Percentiles rank a stretch among this genome's conserved stretches.
Evolutionary conservation across 805 yeast species (phyloP).

Genomic region (Candida ulmi): DNA sequence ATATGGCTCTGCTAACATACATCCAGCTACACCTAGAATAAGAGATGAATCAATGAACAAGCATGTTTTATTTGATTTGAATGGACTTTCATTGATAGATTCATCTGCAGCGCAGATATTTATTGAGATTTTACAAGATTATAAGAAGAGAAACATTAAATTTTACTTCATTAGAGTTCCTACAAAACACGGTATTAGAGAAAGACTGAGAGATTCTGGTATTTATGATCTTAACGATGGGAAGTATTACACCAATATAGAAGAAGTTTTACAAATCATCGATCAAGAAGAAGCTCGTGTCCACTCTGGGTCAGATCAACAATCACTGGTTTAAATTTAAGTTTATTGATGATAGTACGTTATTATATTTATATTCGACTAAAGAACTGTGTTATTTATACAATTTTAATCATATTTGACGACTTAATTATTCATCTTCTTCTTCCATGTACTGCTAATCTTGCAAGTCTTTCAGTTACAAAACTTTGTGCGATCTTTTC

Average conservation of each 20-base stretch:
- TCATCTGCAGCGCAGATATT: constrained; percentile 75
- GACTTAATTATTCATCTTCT: not conserved
- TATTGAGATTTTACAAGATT: constrained; percentile 50
- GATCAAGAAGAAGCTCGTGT: constrained; percentile 7
- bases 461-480: constrained; percentile 26
- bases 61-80: constrained; percentile 66
- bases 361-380: too few relatives aligned
- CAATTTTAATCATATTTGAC: too few relatives aligned
- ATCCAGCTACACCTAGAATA: constrained; percentile 65
- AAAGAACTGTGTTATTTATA: too few relatives aligned
- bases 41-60: constrained; percentile 41
- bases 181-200: constrained; percentile 37
- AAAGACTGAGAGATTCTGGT: constrained; percentile 51
- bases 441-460: constrained; percentile 16
- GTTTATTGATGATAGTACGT: too few relatives aligned
- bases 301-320: not conserved
- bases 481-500: constrained; percentile 36
- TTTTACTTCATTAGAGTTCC: constrained; percentile 63
- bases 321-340: not conserved
- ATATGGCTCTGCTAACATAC: constrained; percentile 68
- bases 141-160: constrained; percentile 46
- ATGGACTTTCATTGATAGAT: constrained; percentile 79
- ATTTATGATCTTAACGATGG: constrained; percentile 33
- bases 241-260: constrained; percentile 16
- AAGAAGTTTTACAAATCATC: constrained; percentile 18